These are phyloP conservation scores for Cercospora sesami DNA, from an alignment of 2,329 filamentous ascomycete species.

Conservation along the genomic window DNA sequence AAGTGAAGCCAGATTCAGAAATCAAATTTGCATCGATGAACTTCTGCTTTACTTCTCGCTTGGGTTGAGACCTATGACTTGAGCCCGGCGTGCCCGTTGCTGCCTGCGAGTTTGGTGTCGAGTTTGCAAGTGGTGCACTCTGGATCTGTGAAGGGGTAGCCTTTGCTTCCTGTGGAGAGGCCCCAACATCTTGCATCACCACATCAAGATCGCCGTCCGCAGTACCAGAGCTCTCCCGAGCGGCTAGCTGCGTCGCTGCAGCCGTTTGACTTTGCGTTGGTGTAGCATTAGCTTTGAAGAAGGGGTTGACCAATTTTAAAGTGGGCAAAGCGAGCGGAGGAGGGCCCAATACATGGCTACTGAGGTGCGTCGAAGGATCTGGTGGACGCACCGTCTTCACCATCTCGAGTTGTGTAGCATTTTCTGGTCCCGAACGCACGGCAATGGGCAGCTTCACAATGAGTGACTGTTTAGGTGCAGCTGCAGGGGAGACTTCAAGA, in stretches of 20 bases:
- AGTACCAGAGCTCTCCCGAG: not conserved
- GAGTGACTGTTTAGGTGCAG: not conserved
- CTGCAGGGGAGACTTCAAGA: not conserved
- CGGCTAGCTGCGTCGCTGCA: not conserved
- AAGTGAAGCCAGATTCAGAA: not conserved
- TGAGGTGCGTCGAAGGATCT: not conserved
- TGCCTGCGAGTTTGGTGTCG: not conserved
- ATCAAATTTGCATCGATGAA: not conserved
- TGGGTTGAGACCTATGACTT: not conserved
- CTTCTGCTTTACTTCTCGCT: not conserved
- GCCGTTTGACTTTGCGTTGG: not conserved
- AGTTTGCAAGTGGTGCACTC: not conserved
- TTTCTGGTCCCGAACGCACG: not conserved
- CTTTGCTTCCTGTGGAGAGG: not conserved
- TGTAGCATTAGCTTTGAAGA: not conserved
- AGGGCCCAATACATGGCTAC: not conserved
- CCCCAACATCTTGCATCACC: not conserved
- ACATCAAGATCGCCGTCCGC: not conserved
- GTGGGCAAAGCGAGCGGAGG: not conserved
- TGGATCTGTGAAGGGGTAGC: not conserved
- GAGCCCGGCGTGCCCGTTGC: not conserved
- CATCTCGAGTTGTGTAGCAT: not conserved
- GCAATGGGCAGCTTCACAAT: slow-evolving; percentile 1
- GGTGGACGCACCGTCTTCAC: not conserved
- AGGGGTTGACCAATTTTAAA: not conserved